Base-by-base conservation (phyloP, 305 asterid species). In the Ilex paraguariensis region DNA sequence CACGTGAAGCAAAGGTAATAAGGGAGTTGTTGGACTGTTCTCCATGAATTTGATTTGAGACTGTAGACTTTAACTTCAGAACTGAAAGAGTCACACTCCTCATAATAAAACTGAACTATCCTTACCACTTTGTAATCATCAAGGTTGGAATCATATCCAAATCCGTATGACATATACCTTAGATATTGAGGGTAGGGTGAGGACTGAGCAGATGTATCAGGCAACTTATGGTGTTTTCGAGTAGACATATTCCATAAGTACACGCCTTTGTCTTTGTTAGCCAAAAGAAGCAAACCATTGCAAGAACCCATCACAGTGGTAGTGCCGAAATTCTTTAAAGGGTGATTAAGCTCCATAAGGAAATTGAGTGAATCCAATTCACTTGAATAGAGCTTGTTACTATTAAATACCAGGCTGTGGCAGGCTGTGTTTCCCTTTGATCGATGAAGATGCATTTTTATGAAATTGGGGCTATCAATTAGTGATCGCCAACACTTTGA, bases 41-140 rank as follows among this genome's bases (percentile, higher is more conserved):
- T 69, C 97, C 97, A 90, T 7, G 74, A 63, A 69, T 85, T 79
- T 52, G 82, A 75, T 62, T 65, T 84, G 49, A 83, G 48, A 53
- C 96, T 60, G 54, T 80, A 90, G 66, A 87, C 66, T 71, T 66
- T 71, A 14, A 80, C 75, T 63, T 67, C 79, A 0, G 85, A 75
- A 44, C 54, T 9, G 60, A 74, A 57, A 82, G 81, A 71, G 4
- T 50, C 63, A 17, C 76, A 75, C 30, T 71, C 75, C 13, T 52
- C 14, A 6, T 74, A 73, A 54, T 89, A 71, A 56, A 77, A 76
- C 56, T 81, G 91, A 57, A 77, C 79, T 58, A 81, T 66, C 69
- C 75, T 77, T 31, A 84, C 73, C 56, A 87, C 88, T 72, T 81
- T 90, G 55, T 87, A 90, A 52, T 87, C 97, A 61, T 90, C 88